A percentile compares a stretch with the other conserved stretches of the same genome.
phyloP scores from a whole-genome alignment of 108 stramenopile species.

The Schizochytrium sp. region DNA sequence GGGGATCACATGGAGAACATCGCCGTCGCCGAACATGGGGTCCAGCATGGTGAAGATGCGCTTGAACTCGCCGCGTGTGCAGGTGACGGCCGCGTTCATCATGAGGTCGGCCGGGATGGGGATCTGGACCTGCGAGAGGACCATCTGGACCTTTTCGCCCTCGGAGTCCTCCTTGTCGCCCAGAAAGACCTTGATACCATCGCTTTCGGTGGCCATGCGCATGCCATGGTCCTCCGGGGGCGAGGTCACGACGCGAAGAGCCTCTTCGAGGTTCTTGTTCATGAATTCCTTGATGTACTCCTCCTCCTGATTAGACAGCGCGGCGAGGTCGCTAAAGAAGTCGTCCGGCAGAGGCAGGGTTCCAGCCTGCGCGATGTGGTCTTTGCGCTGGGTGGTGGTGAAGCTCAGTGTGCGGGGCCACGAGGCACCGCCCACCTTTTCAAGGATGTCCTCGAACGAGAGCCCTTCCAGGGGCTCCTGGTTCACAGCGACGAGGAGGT shows the following conservation, averaged over 20 bases:
- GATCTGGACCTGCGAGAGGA: not conserved
- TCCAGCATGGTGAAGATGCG: conserved; percentile 18
- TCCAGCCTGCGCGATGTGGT: not conserved
- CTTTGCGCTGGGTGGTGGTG: not conserved
- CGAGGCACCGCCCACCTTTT: not conserved
- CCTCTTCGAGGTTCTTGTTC: conserved; percentile 11
- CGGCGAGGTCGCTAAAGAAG: not conserved
- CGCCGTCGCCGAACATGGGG: conserved; percentile 15
- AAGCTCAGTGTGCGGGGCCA: conserved; percentile 15
- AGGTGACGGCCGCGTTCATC: conserved; percentile 19
- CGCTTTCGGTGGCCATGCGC: conserved; percentile 8
- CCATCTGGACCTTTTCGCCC: conserved; percentile 8
- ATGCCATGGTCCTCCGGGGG: not conserved
- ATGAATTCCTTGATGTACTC: conserved; percentile 7
- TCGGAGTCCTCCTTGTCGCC: conserved; percentile 12
- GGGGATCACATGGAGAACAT: not conserved
- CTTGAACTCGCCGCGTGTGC: not conserved
- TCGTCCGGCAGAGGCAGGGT: not conserved
- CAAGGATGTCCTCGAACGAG: conserved; percentile 13
- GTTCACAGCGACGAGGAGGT: not conserved
- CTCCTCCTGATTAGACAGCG: not conserved
- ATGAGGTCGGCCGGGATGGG: not conserved
- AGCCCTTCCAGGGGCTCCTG: not conserved
- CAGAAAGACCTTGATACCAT: not conserved
- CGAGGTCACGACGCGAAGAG: not conserved